These are phyloP conservation scores for Neoarthrinium moseri DNA, from an alignment of 2,329 filamentous ascomycete species.

Conservation along the genomic window DNA sequence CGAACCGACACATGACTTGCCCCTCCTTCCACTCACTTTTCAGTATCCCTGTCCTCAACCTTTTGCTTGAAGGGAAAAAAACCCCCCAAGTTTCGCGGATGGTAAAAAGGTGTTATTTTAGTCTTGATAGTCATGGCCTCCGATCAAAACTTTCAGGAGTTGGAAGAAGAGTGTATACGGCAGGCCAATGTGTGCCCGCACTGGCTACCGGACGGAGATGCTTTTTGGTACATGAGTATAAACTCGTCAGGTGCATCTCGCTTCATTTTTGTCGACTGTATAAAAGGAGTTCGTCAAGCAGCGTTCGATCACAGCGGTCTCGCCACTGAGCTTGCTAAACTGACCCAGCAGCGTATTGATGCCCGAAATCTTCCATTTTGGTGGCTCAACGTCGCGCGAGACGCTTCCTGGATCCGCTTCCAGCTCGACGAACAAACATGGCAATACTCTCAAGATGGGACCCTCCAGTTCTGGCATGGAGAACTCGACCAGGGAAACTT, in stretches of 20 bases:
- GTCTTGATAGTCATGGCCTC: too few relatives aligned
- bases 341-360: background rate
- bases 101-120: too few relatives aligned
- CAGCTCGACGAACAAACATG: conserved; percentile 1
- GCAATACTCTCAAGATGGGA: background rate
- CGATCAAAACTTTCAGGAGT: background rate
- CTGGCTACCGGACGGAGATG: background rate
- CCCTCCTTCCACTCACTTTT: too few relatives aligned
- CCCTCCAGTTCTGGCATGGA: background rate
- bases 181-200: background rate
- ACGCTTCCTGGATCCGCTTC: conserved; percentile 1
- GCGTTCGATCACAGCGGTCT: conserved; percentile 1
- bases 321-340: background rate
- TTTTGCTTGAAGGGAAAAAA: too few relatives aligned
- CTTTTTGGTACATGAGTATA: background rate
- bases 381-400: conserved; percentile 1
- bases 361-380: background rate
- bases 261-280: conserved; percentile 1
- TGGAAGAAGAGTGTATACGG: background rate
- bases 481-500: background rate
- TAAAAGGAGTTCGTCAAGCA: background rate
- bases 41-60: too few relatives aligned
- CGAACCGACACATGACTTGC: too few relatives aligned
- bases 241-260: background rate
- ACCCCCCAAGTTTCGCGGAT: too few relatives aligned